These are phyloP conservation scores for Akanthomyces lecanii DNA, from an alignment of 2,329 filamentous ascomycete genomes.

Conservation along the genomic window DNA sequence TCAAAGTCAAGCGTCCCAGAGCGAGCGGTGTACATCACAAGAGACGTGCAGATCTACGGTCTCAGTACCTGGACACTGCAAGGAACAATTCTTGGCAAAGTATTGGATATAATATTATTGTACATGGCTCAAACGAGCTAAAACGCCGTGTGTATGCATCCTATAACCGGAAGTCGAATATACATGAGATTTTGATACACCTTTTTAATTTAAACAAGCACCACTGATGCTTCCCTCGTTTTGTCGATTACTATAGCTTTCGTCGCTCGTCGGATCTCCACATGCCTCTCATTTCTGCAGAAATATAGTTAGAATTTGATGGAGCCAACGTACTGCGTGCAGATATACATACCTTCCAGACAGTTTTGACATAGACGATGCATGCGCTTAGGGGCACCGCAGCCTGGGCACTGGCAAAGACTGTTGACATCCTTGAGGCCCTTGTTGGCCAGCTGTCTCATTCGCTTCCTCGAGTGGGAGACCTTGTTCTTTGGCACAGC, in stretches of 20 bases:
- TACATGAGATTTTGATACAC: constrained; percentile 29
- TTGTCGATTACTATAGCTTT: background rate
- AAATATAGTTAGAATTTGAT: constrained; percentile 15
- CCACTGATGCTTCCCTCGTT: constrained; percentile 5
- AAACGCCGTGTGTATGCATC: constrained; percentile 33
- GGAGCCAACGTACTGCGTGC: no score
- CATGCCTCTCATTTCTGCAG: constrained; percentile 43
- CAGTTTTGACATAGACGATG: constrained; percentile 88
- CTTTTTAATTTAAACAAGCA: background rate
- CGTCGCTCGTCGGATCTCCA: constrained; percentile 28
- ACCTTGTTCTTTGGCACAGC: constrained; percentile 99
- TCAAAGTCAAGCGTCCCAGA: background rate
- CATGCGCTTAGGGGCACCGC: constrained; percentile 80
- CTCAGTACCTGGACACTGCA: no score
- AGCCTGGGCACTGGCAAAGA: constrained; percentile 84
- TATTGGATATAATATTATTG: constrained; percentile 20
- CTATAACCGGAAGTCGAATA: constrained; percentile 26
- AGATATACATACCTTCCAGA: constrained; percentile 62
- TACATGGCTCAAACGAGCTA: constrained; percentile 29
- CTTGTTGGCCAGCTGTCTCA: constrained; percentile 93
- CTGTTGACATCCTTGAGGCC: constrained; percentile 84
- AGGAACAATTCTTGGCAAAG: background rate
- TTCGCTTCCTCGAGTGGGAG: constrained; percentile 90
- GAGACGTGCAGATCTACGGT: background rate
- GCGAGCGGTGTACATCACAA: background rate